Base-by-base conservation (phyloP, 2,329 filamentous ascomycete species). In the Fusarium sulawesiense region DNA sequence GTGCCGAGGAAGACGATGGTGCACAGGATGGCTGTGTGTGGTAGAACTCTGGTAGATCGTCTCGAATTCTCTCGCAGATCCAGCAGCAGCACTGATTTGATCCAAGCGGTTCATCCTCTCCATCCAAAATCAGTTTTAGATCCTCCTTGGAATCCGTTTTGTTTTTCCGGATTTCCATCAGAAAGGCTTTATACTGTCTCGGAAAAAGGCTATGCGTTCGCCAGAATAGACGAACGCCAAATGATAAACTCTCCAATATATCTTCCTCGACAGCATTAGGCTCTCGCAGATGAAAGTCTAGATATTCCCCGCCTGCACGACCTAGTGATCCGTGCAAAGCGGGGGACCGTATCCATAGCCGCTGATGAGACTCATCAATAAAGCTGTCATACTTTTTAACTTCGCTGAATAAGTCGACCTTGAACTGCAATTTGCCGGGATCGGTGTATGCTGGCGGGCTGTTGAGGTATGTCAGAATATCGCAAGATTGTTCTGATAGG, bases 31-130 rank as follows among this genome's bases (percentile, higher is more conserved):
- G 21, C 9, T 64, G 41, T n/a, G 18, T 20, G 20, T 70, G 63
- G 2, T 21, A 14, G 11, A 70, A 69, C 13, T 45, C 54, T 4
- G 66, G 56, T 18, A 50, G 5, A n/a, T 66, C 46, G 3, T 69
- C 56, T 3, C 66, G 66, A 12, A 69, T 69, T 2, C 60, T 56
- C 25, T 69, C 66, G 12, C 66, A 69, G 5, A 53, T 70, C 66
- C 66, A 69, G 7, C 42, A 57, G 14, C 66, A 69, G 14, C 10
- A 6, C 14, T 44, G 55, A 6, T 23, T 6, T 3, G 42, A 30
- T 4, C 6, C 8, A 4, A 20, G 10, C 1, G 58, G 23, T 2
- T 40, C 23, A 4, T 29, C 34, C 1, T 44, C 25, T 3, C 42
- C 30, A 30, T 64, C 60, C 9, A 64, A 23, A 1, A 62, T 7